Evolutionary conservation across 1,284 basidiomycete genomes (phyloP).

Genomic region (Ceratobasidium sp.): DNA sequence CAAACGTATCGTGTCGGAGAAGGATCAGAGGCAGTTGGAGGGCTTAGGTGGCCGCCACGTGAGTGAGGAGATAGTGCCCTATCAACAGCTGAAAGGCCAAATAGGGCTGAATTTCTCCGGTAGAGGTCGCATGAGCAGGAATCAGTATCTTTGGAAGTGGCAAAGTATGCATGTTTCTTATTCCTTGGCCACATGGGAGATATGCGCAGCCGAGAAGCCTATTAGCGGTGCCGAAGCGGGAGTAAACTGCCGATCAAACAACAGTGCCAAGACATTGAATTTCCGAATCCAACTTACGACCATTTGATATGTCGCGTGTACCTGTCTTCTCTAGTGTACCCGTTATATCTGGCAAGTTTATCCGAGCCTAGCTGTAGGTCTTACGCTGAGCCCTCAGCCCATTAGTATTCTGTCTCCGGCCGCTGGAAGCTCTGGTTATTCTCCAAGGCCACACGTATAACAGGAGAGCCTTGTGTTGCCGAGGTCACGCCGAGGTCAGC

Average conservation of each 20-base stretch:
- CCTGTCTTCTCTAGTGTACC: background rate
- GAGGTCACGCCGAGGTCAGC: no score
- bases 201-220: constrained; percentile 11
- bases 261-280: constrained; percentile 16
- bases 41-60: background rate
- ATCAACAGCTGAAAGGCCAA: background rate
- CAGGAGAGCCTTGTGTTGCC: no score
- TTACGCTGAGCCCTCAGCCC: background rate
- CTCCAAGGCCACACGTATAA: no score
- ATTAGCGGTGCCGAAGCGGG: constrained; percentile 7
- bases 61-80: background rate
- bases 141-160: background rate
- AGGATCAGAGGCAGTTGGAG: background rate
- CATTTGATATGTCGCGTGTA: background rate
- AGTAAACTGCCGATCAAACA: background rate
- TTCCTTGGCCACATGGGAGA: background rate
- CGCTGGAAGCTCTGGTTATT: background rate
- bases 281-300: background rate
- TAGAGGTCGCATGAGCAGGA: background rate
- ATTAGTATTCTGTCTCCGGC: background rate
- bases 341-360: background rate
- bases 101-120: constrained; percentile 7
- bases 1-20: background rate
- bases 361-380: background rate
- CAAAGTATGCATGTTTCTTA: constrained; percentile 16